phyloP scores from a whole-genome alignment of 768 basidiomycete genomes.

The Pholiota molesta region DNA sequence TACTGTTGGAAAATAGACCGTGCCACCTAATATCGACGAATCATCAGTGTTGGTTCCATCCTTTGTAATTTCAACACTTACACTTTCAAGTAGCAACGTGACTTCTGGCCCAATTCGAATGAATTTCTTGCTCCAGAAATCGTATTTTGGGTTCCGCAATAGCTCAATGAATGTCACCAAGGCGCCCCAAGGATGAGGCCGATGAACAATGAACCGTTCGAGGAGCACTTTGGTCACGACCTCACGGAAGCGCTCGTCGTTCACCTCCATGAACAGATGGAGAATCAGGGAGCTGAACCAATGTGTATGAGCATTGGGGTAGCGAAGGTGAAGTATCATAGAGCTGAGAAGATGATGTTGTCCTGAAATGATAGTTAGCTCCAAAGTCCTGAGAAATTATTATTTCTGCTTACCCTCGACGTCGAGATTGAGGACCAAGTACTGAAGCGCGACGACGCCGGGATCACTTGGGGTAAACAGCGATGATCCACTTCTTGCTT shows the following conservation, averaged over 20 bases:
- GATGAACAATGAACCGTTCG: conserved; percentile 91
- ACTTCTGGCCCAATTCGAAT: conserved; percentile 86
- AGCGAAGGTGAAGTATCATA: conserved; percentile 93
- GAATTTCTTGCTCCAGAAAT: conserved; percentile 90
- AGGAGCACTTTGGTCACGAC: conserved; percentile 88
- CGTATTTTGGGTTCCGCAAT: conserved; percentile 87
- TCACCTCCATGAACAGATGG: conserved; percentile 82
- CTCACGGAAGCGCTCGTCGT: conserved; percentile 77
- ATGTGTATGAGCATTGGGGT: conserved; percentile 97
- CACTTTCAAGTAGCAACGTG: conserved; percentile 81
- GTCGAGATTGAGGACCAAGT: conserved; percentile 82
- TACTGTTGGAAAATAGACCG: conserved; percentile 78
- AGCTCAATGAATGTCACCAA: conserved; percentile 93
- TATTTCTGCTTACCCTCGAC: conserved; percentile 72
- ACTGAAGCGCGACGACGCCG: conserved; percentile 83
- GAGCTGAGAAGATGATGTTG: conserved; percentile 94
- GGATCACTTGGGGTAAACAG: conserved; percentile 83
- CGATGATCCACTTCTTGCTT: conserved; percentile 80
- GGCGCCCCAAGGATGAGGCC: conserved; percentile 97
- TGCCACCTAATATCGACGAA: conserved; percentile 56
- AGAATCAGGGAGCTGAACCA: conserved; percentile 95
- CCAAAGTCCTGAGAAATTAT: neutral
- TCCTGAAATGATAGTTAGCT: conserved; percentile 48
- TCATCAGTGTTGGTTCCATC: neutral
- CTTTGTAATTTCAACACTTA: conserved; percentile 40